phyloP scores from a whole-genome alignment of 306 rosid genomes.

The Glycine tomentella region DNA sequence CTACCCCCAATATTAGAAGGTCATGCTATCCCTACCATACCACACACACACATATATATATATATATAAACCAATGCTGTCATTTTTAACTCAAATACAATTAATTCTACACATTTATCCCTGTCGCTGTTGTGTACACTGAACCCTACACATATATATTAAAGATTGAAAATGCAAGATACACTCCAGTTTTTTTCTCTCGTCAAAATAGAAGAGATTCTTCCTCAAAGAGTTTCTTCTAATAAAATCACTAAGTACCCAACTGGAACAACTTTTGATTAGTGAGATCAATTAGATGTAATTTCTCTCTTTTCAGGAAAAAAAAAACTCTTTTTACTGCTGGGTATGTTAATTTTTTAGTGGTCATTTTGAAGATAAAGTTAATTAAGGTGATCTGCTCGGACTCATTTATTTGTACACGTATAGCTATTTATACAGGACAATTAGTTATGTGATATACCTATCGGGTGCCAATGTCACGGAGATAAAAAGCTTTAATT shows the following conservation, averaged over 20 bases:
- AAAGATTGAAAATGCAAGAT: not conserved
- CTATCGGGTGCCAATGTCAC: slow-evolving; percentile 26
- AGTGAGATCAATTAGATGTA: not conserved
- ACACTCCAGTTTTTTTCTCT: not conserved
- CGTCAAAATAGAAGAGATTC: not conserved
- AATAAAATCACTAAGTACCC: not conserved
- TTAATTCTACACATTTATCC: not conserved
- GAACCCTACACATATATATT: not conserved
- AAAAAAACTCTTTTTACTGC: not conserved
- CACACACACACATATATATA: no score
- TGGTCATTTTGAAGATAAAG: slow-evolving; percentile 7
- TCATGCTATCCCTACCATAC: no score
- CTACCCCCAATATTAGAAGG: no score
- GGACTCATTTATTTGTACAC: no score
- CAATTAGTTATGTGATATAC: not conserved
- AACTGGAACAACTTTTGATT: not conserved
- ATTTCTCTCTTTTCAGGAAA: not conserved
- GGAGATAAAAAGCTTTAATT: slow-evolving; percentile 5
- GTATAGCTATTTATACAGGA: not conserved
- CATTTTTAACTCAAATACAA: not conserved
- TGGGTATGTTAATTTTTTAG: not conserved
- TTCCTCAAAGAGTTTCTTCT: not conserved
- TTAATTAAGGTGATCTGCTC: not conserved
- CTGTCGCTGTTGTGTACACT: not conserved
- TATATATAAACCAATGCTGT: not conserved